Evolutionary conservation across 78 protist species (phyloP), one percentile per base, ranked within the genome.

Genomic region (Dictyostelium purpureum): DNA sequence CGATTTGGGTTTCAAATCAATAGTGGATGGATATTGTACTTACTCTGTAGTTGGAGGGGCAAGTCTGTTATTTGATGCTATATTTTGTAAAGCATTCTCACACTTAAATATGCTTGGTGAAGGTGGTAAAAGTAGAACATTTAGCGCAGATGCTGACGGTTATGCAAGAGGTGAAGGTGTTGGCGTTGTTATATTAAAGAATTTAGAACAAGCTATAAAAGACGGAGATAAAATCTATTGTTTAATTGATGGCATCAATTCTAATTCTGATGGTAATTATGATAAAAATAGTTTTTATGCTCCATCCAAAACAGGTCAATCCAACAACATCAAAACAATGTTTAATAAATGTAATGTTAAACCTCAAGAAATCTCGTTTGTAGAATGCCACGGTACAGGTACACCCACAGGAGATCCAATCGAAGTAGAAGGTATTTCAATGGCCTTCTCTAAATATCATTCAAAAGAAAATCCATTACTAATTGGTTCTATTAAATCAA

Each of bases 111-210:
- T 57, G 21, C 95, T 96, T 21, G 63, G 90, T 28, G 80, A 75
- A n/a, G 38, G 14, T 31, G 97, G 96, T 4, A 57, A 63, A 24
- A 94, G 97, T 61, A 82, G 74, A 52, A 57, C 96, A 14, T 96
- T 94, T 42, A 97, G 89, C 67, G 59, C 87, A 18, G 6, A 40
- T 35, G 99, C 98, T 37, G 70, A 97, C 40, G 99, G 99, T 19
- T 97, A 90, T 90, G 96, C n/a, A 6, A 75, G 99, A n/a, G 76
- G 77, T 42, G 99, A 97, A 70, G 97, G 97, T 1, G 2, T 12
- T 4, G 28, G 63, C n/a, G 35, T 54, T n/a, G 1, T 54, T 54
- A 45, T 97, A 1, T 33, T 97, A 6, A 45, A 87, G 10, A 42
- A 49, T 37, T 52, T 89, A 3, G 47, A 52, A 6, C 24, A 35